These are phyloP conservation scores for Collybia sp. DNA, from an alignment of 768 basidiomycete genomes.

Conservation along the genomic window DNA sequence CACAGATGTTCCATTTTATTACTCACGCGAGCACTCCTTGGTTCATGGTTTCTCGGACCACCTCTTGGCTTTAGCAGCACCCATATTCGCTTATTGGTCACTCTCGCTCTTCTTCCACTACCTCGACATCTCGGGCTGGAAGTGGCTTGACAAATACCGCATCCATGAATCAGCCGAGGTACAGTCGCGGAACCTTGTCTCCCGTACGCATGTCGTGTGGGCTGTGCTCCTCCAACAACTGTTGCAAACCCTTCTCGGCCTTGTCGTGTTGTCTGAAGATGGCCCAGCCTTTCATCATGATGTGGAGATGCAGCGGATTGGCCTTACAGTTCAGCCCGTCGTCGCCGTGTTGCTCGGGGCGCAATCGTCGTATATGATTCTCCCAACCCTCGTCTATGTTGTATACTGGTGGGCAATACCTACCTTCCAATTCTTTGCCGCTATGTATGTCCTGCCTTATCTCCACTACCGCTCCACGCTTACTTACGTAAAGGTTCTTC, in stretches of 20 bases:
- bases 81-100: constrained; percentile 82
- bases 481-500: constrained; percentile 57
- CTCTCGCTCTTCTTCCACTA: constrained; percentile 75
- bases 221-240: constrained; percentile 86
- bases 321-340: constrained; percentile 30
- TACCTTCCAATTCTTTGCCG: constrained; percentile 60
- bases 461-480: neutral
- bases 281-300: constrained; percentile 30
- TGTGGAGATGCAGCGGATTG: constrained; percentile 36
- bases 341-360: constrained; percentile 36
- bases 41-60: constrained; percentile 65
- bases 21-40: constrained; percentile 36
- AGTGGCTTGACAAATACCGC: constrained; percentile 77
- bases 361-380: constrained; percentile 35
- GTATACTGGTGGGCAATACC: constrained; percentile 96
- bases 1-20: constrained; percentile 50
- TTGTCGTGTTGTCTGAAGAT: constrained; percentile 56
- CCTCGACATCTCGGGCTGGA: constrained; percentile 74
- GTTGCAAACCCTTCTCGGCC: constrained; percentile 76
- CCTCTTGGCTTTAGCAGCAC: constrained; percentile 64
- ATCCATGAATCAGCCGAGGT: constrained; percentile 89
- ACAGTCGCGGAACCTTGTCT: constrained; percentile 66
- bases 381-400: constrained; percentile 43
- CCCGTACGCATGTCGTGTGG: constrained; percentile 63
- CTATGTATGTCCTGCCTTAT: constrained; percentile 65